A percentile compares a stretch with the other conserved stretches of the same genome.
These are phyloP conservation scores for Phanerochaete carnosa DNA, from an alignment of 768 basidiomycete genomes.

Conservation along the genomic window DNA sequence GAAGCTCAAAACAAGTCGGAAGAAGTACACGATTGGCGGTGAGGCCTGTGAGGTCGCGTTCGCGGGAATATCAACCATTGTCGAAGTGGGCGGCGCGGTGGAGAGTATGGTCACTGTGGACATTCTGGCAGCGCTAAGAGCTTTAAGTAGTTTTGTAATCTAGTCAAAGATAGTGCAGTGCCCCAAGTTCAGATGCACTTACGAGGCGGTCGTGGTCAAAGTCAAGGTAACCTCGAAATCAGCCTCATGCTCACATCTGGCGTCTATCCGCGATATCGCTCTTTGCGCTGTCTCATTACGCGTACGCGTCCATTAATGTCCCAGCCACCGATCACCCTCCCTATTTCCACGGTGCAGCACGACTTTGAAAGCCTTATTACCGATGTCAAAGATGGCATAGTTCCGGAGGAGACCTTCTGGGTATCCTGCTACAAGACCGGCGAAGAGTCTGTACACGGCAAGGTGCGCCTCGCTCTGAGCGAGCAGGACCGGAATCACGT, in stretches of 20 bases:
- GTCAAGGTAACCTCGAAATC: neutral
- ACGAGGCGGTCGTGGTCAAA: neutral
- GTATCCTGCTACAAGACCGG: conserved; percentile 64
- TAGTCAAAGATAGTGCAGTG: neutral
- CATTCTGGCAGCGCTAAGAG: neutral
- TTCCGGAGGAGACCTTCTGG: conserved; percentile 66
- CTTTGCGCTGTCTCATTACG: neutral
- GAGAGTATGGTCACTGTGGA: neutral
- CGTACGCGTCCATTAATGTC: conserved; percentile 2
- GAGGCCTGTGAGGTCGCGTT: neutral
- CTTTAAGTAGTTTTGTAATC: neutral
- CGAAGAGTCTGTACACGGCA: conserved; percentile 60
- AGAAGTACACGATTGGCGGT: conserved; percentile 13
- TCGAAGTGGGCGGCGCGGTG: neutral
- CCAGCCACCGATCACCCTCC: conserved; percentile 28
- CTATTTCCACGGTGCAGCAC: conserved; percentile 57
- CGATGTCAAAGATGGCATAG: conserved; percentile 57
- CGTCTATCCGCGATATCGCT: neutral
- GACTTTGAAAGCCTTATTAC: conserved; percentile 56
- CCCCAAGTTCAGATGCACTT: neutral
- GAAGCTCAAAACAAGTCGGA: neutral
- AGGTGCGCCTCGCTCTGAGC: conserved; percentile 51
- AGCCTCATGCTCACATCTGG: neutral
- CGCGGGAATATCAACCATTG: neutral
- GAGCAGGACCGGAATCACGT: conserved; percentile 51